Evolutionary conservation across 257 asterid genomes (phyloP).

Genomic region (Plantago elongata): DNA sequence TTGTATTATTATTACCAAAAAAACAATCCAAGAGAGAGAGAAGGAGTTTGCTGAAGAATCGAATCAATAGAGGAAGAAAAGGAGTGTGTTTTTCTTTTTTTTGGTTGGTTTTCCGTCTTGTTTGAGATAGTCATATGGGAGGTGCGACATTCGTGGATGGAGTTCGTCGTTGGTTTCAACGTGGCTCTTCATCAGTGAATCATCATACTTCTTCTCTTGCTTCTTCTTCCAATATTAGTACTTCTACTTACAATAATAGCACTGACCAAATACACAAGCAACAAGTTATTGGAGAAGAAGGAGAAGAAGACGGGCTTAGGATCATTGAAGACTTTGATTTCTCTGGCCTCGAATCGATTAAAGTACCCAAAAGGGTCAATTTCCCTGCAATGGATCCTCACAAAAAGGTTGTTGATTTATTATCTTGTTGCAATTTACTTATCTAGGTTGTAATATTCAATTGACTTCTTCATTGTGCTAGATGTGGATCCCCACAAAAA

Average conservation of each 20-base stretch:
- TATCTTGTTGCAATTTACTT: neutral
- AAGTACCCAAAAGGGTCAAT: conserved; percentile 42
- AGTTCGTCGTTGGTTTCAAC: conserved; percentile 47
- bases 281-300: conserved; percentile 1
- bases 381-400: conserved; percentile 47
- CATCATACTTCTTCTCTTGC: conserved; percentile 11
- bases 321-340: conserved; percentile 34
- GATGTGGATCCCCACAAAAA: neutral
- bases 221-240: conserved; percentile 12
- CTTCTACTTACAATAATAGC: neutral
- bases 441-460: neutral
- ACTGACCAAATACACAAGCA: conserved; percentile 7
- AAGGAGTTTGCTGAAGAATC: no score
- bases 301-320: conserved; percentile 18
- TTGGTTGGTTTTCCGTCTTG: no score
- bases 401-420: conserved; percentile 28
- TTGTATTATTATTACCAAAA: no score
- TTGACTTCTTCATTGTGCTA: conserved; percentile 2
- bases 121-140: conserved; percentile 34
- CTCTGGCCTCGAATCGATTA: conserved; percentile 34
- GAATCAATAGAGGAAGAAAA: no score
- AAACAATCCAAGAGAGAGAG: no score
- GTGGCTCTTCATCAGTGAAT: conserved; percentile 17
- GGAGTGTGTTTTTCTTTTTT: no score
- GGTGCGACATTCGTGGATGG: conserved; percentile 58